Base-by-base conservation (phyloP, 805 yeast species). In the Metschnikowia colocasiae region DNA sequence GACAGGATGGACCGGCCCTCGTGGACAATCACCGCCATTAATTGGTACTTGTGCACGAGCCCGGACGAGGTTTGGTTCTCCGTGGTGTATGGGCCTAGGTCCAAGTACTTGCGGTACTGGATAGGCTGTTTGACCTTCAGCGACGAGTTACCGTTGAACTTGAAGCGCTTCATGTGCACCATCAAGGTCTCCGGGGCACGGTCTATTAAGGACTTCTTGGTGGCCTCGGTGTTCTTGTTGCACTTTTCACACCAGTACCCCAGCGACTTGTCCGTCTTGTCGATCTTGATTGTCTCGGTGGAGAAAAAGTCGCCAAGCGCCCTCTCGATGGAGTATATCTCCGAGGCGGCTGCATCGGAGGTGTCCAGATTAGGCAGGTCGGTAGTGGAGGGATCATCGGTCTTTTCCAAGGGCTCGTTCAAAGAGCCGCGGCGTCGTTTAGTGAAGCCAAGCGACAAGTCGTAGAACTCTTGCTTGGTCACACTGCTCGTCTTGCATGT, bases 381-480 rank as follows among this genome's bases (percentile, higher is more conserved):
- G 5, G 27, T 13, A 13, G 3, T 12, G 36, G 6, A 12, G 8
- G 23, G 22, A 3, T 18, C 34, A 25, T 23, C 40, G 34, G 26
- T 31, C 27, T 31, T 32, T 7, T 31, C 31, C 3, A 45, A 13
- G 3, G 38, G 45, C 25, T 26, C 34, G 40, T 29, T 29, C 32
- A 40, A 30, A 7, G 53, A 47, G 30, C 51, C 41, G 7, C 51
- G 40, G 47, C 57, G 63, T 47, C 71, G 71, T 56, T 69, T 80
- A 55, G 71, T 79, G 52, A 94, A 73, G 42, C 94, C 91, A 42
- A 94, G 75, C 6, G 96, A 86, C 47, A 94, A 73, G 68, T 94
- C 99, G 63, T 91, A 91, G 59, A 94, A 87, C 59, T 94, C 97
- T 67, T 94, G 99, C 54, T 83, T 82, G 6, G 99, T 94, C 43